A percentile compares a stretch with the other conserved stretches of the same genome.
Evolutionary conservation across 768 basidiomycete species (phyloP).

Genomic region (Terana coerulea): DNA sequence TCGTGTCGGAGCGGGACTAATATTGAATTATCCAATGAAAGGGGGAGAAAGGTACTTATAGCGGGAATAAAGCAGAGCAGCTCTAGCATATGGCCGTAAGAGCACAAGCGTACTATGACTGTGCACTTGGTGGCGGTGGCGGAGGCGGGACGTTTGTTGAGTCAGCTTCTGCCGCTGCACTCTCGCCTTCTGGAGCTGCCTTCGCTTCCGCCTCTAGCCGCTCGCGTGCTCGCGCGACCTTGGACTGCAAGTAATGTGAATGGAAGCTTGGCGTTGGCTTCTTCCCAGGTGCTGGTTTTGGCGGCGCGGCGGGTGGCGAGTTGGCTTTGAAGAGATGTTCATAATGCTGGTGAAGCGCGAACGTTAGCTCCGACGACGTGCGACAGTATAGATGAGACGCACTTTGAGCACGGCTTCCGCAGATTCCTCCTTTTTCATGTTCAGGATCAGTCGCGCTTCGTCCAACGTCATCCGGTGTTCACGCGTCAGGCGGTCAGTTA

Average conservation of each 20-base stretch:
- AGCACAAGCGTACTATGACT: background rate
- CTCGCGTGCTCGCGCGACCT: conserved; percentile 92
- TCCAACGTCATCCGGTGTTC: conserved; percentile 92
- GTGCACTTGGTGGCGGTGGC: background rate
- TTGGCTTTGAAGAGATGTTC: conserved; percentile 93
- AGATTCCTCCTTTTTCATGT: conserved; percentile 70
- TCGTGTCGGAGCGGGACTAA: no score
- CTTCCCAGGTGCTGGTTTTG: conserved; percentile 36
- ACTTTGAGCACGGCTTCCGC: conserved; percentile 75
- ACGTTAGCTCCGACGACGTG: background rate
- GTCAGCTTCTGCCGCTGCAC: background rate
- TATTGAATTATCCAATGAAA: conserved; percentile 13
- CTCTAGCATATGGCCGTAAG: conserved; percentile 4
- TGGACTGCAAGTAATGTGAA: conserved; percentile 94
- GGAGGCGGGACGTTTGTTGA: background rate
- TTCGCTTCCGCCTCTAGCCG: conserved; percentile 83
- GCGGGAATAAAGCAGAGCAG: background rate
- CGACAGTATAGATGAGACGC: conserved; percentile 7
- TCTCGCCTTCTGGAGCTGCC: background rate
- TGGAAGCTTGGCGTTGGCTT: conserved; percentile 44
- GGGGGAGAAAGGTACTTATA: conserved; percentile 5
- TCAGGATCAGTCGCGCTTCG: conserved; percentile 91
- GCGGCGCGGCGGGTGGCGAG: conserved; percentile 56
- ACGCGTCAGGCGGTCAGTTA: conserved; percentile 77
- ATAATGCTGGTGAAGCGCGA: conserved; percentile 61